Base-by-base conservation (phyloP, 441 rosid genomes). In the Pelargonium australe region DNA sequence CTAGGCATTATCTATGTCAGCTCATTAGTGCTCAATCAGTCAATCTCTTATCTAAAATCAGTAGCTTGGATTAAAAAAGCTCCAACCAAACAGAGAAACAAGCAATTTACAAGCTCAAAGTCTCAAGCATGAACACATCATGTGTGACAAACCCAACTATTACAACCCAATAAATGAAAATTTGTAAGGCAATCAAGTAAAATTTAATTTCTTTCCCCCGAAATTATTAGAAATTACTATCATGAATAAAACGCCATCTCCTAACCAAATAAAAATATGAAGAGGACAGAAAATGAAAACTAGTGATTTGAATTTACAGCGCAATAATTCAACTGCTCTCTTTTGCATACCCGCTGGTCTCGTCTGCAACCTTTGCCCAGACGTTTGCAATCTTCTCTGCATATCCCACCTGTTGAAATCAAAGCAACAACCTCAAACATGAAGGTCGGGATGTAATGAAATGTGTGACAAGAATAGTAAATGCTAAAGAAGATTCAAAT, bases 281-380 rank as follows among this genome's bases (percentile, higher is more conserved):
- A 68, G 43, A 65, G 58, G 73, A 55, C 13, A 62, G 11, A 66
- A 41, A 68, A 63, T 53, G 58, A 74, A 66, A 41, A 68, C 63
- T 53, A 14, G 60, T 73, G 60, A 49, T 70, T 58, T 34, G 84
- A 80, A 82, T 82, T 73, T 83, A 84, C 82, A 81, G 64, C 72
- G 60, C 19, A 70, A 65, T 37, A 63, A 17, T 73, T 85, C 72
- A 79, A 73, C 45, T 78, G 75, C 80, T 80, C 75, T 87, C 86
- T 60, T 78, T 86, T 60, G 80, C 85, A 72, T 92, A 90, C 63
- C 79, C 86, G 64, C 91, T 84, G 0, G 88, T 88, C 80, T 94
- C 98, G 70, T 94, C 98, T 1, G 95, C 95, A 65, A 84, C 93
- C 81, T 87, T 91, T 31, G 82, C 78, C 98, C 98, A 94, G 68